Evolutionary conservation across 208 protist genomes (phyloP).

Genomic region (Tritrichomonas musculus): DNA sequence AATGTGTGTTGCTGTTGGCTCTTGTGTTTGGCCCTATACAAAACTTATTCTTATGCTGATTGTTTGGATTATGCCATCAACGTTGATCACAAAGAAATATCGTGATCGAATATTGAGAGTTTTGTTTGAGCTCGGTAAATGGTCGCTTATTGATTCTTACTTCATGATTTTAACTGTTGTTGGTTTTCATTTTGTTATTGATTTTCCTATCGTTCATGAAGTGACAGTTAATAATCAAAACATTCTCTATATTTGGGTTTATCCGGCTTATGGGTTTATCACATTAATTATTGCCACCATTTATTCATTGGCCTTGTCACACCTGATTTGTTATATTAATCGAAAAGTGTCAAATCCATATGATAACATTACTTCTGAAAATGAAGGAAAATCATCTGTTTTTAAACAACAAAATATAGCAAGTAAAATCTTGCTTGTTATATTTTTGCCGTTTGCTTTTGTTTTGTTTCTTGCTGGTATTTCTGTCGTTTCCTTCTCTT

Average conservation of each 20-base stretch:
- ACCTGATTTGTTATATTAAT: background rate
- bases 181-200: slow-evolving; percentile 60
- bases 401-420: background rate
- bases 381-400: background rate
- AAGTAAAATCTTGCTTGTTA: background rate
- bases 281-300: background rate
- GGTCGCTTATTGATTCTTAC: slow-evolving; percentile 77
- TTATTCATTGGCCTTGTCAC: background rate
- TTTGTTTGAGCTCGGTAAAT: slow-evolving; percentile 75
- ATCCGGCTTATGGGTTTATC: background rate
- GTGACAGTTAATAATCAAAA: background rate
- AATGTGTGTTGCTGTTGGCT: slow-evolving; percentile 72
- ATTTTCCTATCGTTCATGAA: slow-evolving; percentile 12
- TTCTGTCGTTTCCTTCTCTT: background rate
- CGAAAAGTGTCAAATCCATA: background rate
- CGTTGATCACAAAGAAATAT: slow-evolving; percentile 53
- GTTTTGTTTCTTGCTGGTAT: background rate
- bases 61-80: slow-evolving; percentile 59
- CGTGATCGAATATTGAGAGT: slow-evolving; percentile 55
- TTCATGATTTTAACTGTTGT: slow-evolving; percentile 76
- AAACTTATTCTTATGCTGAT: slow-evolving; percentile 67
- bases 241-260: background rate
- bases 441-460: background rate
- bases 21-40: slow-evolving; percentile 79
- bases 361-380: background rate